Evolutionary conservation across 1,284 basidiomycete species (phyloP).

Genomic region (Testicularia cyperi): DNA sequence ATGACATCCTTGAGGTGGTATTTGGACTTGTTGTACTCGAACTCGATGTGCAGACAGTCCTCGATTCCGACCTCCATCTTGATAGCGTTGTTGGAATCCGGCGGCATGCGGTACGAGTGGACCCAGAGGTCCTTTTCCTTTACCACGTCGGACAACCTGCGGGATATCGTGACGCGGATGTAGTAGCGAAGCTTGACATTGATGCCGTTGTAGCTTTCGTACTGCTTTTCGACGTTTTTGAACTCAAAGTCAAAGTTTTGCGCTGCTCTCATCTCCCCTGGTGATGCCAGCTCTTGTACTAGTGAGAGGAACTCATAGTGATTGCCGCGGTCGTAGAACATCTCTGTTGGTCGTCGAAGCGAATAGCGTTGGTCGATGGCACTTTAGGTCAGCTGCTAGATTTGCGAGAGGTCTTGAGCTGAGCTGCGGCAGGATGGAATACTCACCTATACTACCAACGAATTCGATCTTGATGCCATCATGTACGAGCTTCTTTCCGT

Average conservation of each 20-base stretch:
- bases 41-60: conserved; percentile 97
- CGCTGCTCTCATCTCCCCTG: conserved; percentile 89
- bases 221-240: conserved; percentile 99
- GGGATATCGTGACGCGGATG: conserved; percentile 84
- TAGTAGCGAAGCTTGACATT: conserved; percentile 94
- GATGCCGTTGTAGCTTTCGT: conserved; percentile 95
- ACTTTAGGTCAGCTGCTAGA: no score
- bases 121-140: conserved; percentile 97
- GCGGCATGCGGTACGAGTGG: conserved; percentile 96
- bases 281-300: conserved; percentile 88
- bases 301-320: conserved; percentile 96
- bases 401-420: no score
- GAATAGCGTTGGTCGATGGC: no score
- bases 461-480: conserved; percentile 98
- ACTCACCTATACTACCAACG: conserved; percentile 87
- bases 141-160: conserved; percentile 85
- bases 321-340: conserved; percentile 95
- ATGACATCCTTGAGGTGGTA: conserved; percentile 99
- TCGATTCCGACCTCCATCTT: conserved; percentile 99
- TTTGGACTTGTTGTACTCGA: conserved; percentile 61
- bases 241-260: conserved; percentile 95
- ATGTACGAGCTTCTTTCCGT: conserved; percentile 91
- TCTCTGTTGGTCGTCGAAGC: no score
- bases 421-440: not conserved
- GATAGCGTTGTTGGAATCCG: conserved; percentile 94